phyloP scores from a whole-genome alignment of 2,329 filamentous ascomycete genomes.

The Rhexocercosporidium sp. region DNA sequence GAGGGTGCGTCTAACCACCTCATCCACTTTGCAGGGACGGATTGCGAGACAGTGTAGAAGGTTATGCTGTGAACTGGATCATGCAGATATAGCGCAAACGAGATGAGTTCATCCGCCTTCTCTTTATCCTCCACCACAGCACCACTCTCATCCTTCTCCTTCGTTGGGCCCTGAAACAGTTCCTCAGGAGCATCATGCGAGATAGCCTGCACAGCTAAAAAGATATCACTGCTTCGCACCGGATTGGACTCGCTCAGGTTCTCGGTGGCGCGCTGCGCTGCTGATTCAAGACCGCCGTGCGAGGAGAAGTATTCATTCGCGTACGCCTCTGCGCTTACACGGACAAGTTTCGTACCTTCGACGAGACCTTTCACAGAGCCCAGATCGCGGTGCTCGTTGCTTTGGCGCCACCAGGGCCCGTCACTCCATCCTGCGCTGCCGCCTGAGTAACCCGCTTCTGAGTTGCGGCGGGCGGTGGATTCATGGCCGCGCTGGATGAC shows the following conservation, averaged over 20 bases:
- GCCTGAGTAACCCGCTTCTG: constrained; percentile 62
- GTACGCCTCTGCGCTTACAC: constrained; percentile 88
- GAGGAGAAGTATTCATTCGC: constrained; percentile 82
- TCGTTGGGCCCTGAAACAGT: constrained; percentile 68
- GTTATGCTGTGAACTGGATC: constrained; percentile 92
- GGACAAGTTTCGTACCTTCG: constrained; percentile 89
- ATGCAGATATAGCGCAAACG: constrained; percentile 79
- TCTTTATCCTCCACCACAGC: constrained; percentile 55
- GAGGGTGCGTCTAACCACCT: constrained; percentile 84
- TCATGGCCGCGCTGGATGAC: constrained; percentile 95
- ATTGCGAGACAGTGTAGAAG: constrained; percentile 82
- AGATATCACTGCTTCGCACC: constrained; percentile 90
- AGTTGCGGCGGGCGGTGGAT: constrained; percentile 70
- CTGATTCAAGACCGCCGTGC: constrained; percentile 79
- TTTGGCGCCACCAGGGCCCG: constrained; percentile 93
- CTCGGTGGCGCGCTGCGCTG: constrained; percentile 79
- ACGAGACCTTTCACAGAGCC: constrained; percentile 79
- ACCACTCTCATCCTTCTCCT: constrained; percentile 59
- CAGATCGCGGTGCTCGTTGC: constrained; percentile 72
- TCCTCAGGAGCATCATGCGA: constrained; percentile 65
- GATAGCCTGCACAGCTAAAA: constrained; percentile 92
- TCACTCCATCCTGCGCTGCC: constrained; percentile 80
- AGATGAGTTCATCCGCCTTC: constrained; percentile 64
- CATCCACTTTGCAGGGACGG: constrained; percentile 83
- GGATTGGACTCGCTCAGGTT: constrained; percentile 84